phyloP scores from a whole-genome alignment of 306 rosid species.

The Vigna angularis region DNA sequence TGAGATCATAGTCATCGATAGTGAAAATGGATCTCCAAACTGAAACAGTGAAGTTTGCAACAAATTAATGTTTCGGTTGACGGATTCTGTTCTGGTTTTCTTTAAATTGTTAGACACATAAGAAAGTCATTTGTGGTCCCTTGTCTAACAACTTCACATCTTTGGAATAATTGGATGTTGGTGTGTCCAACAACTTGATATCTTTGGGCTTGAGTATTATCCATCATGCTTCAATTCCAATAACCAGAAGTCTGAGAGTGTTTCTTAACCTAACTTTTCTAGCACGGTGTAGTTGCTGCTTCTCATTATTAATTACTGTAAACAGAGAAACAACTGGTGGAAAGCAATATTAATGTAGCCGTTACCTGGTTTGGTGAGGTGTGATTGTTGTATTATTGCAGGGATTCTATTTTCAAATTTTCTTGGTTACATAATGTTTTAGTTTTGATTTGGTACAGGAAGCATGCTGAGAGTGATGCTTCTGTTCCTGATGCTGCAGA shows the following conservation, averaged over 20 bases:
- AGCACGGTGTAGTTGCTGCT: not conserved
- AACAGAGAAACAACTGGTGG: not conserved
- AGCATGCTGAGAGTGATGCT: slow-evolving; percentile 82
- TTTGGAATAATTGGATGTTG: not conserved
- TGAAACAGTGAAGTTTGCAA: not conserved
- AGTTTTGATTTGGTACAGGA: slow-evolving; percentile 52
- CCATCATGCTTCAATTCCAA: not conserved
- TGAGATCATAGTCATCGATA: not conserved
- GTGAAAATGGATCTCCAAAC: not conserved
- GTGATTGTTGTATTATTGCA: not conserved
- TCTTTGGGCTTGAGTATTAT: not conserved
- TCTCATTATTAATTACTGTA: not conserved
- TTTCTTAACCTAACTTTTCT: not conserved
- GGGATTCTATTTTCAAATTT: slow-evolving; percentile 12
- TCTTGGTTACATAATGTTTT: slow-evolving; percentile 33
- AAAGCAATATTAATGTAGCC: slow-evolving; percentile 1
- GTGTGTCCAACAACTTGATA: not conserved
- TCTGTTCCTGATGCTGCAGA: slow-evolving; percentile 75
- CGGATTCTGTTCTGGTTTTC: not conserved
- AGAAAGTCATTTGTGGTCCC: not conserved
- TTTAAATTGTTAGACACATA: not conserved
- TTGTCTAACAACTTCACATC: not conserved
- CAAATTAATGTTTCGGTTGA: not conserved
- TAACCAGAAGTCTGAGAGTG: not conserved
- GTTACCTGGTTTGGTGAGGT: slow-evolving; percentile 5